These are phyloP conservation scores for Wickerhamomyces sp. DNA, from an alignment of 1,139 yeast species.

Conservation along the genomic window DNA sequence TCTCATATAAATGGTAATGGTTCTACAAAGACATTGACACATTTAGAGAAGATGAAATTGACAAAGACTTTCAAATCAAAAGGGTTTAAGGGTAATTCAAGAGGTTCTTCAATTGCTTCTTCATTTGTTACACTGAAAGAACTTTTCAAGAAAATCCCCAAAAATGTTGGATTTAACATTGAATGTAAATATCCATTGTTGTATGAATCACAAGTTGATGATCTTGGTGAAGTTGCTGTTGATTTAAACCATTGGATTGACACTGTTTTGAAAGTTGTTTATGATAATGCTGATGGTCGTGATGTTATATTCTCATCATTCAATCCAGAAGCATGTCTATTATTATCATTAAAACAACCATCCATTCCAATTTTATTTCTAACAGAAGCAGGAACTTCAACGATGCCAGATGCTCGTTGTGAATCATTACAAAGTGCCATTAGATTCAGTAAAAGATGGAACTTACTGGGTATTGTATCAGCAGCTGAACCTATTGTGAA, in stretches of 20 bases:
- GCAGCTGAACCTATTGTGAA: slow-evolving; percentile 81
- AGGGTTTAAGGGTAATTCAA: slow-evolving; percentile 85
- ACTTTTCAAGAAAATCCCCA: slow-evolving; percentile 75
- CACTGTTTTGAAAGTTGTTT: slow-evolving; percentile 74
- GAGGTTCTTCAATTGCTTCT: slow-evolving; percentile 89
- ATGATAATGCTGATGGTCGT: slow-evolving; percentile 72
- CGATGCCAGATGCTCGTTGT: slow-evolving; percentile 88
- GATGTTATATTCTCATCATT: slow-evolving; percentile 90
- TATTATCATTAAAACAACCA: slow-evolving; percentile 88
- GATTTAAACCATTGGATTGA: slow-evolving; percentile 88
- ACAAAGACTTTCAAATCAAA: slow-evolving; percentile 84
- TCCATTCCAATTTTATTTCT: slow-evolving; percentile 83
- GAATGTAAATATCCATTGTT: slow-evolving; percentile 96
- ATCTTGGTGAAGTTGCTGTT: slow-evolving; percentile 79
- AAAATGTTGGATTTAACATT: slow-evolving; percentile 85
- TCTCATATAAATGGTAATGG: slow-evolving; percentile 15
- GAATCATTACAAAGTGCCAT: slow-evolving; percentile 87
- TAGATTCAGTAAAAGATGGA: slow-evolving; percentile 89
- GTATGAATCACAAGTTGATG: slow-evolving; percentile 86
- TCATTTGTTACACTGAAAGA: slow-evolving; percentile 87
- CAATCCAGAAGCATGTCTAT: slow-evolving; percentile 88
- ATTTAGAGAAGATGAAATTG: slow-evolving; percentile 64
- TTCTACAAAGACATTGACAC: slow-evolving; percentile 1
- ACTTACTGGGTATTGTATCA: slow-evolving; percentile 84
- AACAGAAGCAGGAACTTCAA: slow-evolving; percentile 80